Base-by-base conservation (phyloP, 257 asterid species). In the Eucommia ulmoides region DNA sequence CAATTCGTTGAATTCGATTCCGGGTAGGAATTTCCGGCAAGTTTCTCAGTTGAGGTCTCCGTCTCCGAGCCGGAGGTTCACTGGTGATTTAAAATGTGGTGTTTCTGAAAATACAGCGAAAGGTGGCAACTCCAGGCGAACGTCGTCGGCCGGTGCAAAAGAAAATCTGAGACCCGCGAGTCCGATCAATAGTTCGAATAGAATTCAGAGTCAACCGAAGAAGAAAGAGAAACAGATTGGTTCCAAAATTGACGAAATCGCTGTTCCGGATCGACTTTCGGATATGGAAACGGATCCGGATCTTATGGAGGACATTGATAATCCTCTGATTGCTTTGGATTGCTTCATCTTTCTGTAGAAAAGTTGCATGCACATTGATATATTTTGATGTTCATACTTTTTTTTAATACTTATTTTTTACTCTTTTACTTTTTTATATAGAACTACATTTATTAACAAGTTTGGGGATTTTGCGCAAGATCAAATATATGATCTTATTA, bases 241-340 rank as follows among this genome's bases (percentile, higher is more conserved):
- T 63, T 23, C 61, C 22, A 77, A 59, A 54, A 75, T 56, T 50
- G 79, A 47, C 24, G 69, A 59, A 55, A 61, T 17, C 24, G 69
- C 19, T 12, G 62, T 22, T 50, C 78, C 54, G 56, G 65, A 58
- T 42, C 51, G 41, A 16, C 44, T 64, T 18, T 23, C 55, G 19
- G 33, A 55, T 45, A 59, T 50, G 22, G 77, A 60, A 21, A 54
- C 67, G 62, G 86, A 81, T 69, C 24, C 56, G 22, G n/a, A n/a
- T n/a, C 53, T 74, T 17, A 61, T 68, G 78, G 89, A 84, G 65
- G 93, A 84, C 54, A 52, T 81, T 18, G 50, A 74, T 18, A 84
- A 82, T 67, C 93, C 95, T 25, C 84, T 49, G 3, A 79, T 84
- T 52, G 91, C 95, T 18, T 63, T 84, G 79, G 95, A 84, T 61